Base-by-base conservation (phyloP, 176 grass and related monocot genomes). In the Eragrostis curvula region DNA sequence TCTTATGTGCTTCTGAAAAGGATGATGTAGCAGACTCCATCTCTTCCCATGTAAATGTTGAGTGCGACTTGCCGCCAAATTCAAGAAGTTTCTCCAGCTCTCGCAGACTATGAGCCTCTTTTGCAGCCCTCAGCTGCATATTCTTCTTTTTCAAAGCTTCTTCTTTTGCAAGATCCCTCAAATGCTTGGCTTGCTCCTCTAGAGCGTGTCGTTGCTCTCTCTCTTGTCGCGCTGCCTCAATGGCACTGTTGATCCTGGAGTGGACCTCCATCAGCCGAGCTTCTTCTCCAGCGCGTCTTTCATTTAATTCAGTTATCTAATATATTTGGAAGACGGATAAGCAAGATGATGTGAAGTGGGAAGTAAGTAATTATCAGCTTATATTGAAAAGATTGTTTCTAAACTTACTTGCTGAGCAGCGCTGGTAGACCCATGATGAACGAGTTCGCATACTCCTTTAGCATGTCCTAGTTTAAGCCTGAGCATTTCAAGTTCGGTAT, bases 41-140 rank as follows among this genome's bases (percentile, higher is more conserved):
- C 64, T 98, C 96, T 71, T 91, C 89, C 96, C 96, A 98, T 53
- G 87, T 90, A 65, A 89, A 98, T 69, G 55, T 83, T 40, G 47
- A 71, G 73, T 87, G 89, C 2, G 86, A 63, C 23, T 70, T 78
- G 58, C 55, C 28, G 27, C 80, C 77, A 12, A 77, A 80, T 81
- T 85, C 65, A 77, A 89, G 57, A 75, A 85, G 83, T 55, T 89
- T 81, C 57, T 89, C 78, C 71, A 89, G 66, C 45, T 68, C 88
- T 77, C 63, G 46, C 25, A 85, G 77, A 66, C 78, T 78, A 81
- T 76, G 65, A 66, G 57, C 66, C 66, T 91, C 91, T 52, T 45
- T 71, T 71, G 75, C 71, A 67, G 63, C 73, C 56, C 24, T 87
- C 69, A 43, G 12, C 52, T 84, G 71, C 59, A 84, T 67, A 75